Base-by-base conservation (phyloP, 768 basidiomycete genomes). In the Harrya chromipes region DNA sequence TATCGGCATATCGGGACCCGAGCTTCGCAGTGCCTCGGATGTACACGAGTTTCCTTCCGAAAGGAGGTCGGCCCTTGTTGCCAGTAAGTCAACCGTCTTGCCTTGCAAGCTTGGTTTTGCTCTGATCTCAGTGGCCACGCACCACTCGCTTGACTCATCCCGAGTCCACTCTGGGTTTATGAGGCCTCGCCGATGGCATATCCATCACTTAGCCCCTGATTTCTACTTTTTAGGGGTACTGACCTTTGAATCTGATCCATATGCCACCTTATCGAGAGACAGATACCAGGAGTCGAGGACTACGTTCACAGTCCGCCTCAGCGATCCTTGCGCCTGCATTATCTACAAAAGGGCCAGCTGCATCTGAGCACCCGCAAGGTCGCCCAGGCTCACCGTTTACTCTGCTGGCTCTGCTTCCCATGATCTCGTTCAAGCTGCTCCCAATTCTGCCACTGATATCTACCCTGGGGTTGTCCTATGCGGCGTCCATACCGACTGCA, bases 181-280 rank as follows among this genome's bases (percentile, higher is more conserved):
- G 20, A 35, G 26, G 21, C 40, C 50, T 43, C 40, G 27, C 40
- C 36, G 50, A 11, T 51, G 60, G 49, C 55, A 42, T 44, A 40
- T 47, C 49, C 7, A 31, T 42, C 43, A 26, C 43, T 50, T 45
- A 43, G 47, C 39, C 31, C 2, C 40, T 34, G 38, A 46, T 57
- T 16, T 43, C 31, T 40, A 29, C 33, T 38, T 42, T 45, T 52
- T 43, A 50, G 53, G 43, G 44, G 55, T n/a, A n/a, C 36, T 35
- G 20, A n/a, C 5, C 21, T 9, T 48, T 52, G 24, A 59, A 56
- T 56, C 57, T 3, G 43, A 55, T 40, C 49, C 41, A 45, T 42
- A 44, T 36, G 14, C 19, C 37, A 16, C 61, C 62, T 61, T 53
- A 53, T 55, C 38, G 46, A 55, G 59, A 47, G 44, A 33, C 2